Evolutionary conservation across 2,329 filamentous ascomycete genomes (phyloP).

Genomic region (Leptographium galeiforme): DNA sequence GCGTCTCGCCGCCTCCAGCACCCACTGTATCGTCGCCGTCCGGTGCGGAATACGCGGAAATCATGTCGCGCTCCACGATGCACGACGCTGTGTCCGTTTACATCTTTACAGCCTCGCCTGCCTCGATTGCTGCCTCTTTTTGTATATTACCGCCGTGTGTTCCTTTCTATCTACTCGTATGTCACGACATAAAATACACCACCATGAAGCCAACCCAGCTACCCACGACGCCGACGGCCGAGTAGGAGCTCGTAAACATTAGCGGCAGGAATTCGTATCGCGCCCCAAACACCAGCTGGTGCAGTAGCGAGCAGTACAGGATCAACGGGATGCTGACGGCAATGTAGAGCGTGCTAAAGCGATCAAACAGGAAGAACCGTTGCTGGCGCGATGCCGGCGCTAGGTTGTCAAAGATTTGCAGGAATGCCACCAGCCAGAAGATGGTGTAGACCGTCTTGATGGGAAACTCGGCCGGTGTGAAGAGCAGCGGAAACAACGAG

Average conservation of each 20-base stretch:
- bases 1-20: not conserved
- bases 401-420: conserved; percentile 74
- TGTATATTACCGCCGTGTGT: not conserved
- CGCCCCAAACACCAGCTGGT: conserved; percentile 70
- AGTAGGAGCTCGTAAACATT: conserved; percentile 95
- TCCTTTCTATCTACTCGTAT: not conserved
- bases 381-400: conserved; percentile 68
- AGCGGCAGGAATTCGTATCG: conserved; percentile 81
- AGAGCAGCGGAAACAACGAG: conserved; percentile 85
- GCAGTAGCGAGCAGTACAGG: conserved; percentile 72
- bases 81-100: not conserved
- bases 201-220: conserved; percentile 94
- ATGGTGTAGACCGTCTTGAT: conserved; percentile 90
- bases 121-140: not conserved
- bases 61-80: not conserved
- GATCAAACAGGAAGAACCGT: conserved; percentile 82
- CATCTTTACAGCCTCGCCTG: not conserved
- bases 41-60: not conserved
- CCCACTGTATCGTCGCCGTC: not conserved
- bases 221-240: conserved; percentile 82
- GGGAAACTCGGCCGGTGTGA: conserved; percentile 83
- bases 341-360: conserved; percentile 83
- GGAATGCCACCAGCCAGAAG: conserved; percentile 77
- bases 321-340: conserved; percentile 80
- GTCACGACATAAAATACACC: conserved; percentile 61